phyloP scores from a whole-genome alignment of 208 protist genomes.

The Leishmania tropica region DNA sequence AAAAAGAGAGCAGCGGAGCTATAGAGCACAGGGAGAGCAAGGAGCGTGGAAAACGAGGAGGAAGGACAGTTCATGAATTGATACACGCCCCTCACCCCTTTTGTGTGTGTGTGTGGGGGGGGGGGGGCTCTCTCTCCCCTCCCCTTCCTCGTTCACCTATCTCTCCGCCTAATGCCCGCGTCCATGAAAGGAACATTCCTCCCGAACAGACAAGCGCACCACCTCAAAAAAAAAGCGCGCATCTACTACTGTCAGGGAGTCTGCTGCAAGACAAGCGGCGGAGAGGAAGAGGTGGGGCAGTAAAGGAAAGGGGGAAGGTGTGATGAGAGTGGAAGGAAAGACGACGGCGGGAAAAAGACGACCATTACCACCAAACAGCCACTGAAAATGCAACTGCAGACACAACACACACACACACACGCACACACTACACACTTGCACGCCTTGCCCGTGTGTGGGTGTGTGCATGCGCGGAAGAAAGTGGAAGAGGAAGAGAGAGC shows the following conservation, averaged over 20 bases:
- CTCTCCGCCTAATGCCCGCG: neutral
- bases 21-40: neutral
- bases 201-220: neutral
- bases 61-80: neutral
- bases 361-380: neutral
- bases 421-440: too few relatives aligned
- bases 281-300: neutral
- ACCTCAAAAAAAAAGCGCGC: neutral
- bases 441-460: too few relatives aligned
- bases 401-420: neutral
- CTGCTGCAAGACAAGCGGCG: neutral
- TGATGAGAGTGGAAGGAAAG: neutral
- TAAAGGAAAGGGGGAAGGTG: neutral
- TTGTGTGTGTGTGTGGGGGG: too few relatives aligned
- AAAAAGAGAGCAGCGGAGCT: neutral
- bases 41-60: neutral
- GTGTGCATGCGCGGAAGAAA: neutral
- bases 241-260: neutral
- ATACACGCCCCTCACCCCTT: neutral
- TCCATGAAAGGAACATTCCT: too few relatives aligned
- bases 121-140: neutral
- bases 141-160: neutral
- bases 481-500: neutral
- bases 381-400: neutral
- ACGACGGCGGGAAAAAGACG: neutral